Conservation (phyloP, 176 grass and related monocot genomes). For the Microstegium vimineum region DNA sequence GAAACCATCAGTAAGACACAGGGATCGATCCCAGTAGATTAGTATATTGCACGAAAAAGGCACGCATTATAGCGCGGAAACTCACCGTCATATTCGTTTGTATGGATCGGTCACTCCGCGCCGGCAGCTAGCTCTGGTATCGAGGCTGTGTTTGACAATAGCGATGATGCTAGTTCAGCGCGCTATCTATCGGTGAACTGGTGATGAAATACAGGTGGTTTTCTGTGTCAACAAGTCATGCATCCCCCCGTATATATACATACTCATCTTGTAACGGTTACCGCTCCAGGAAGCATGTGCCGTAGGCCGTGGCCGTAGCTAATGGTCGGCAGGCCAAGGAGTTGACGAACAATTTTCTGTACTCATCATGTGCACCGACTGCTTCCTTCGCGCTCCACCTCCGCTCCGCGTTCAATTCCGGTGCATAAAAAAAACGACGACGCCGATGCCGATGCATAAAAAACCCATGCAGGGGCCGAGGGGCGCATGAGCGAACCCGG, state of each 20-base stretch:
- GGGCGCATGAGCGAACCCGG: not conserved
- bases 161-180: not conserved
- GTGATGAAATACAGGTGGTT: not conserved
- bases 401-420: not conserved
- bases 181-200: too few species aligned
- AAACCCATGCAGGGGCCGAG: not conserved
- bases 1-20: not conserved
- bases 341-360: not conserved
- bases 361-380: slow-evolving; percentile 9
- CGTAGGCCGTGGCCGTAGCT: not conserved
- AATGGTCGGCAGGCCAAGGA: not conserved
- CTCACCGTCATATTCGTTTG: slow-evolving; percentile 21
- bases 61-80: not conserved
- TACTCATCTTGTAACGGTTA: slow-evolving; percentile 10
- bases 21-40: not conserved
- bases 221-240: not conserved
- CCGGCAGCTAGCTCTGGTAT: not conserved
- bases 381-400: slow-evolving; percentile 6
- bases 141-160: not conserved
- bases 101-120: not conserved
- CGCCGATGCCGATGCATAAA: not conserved
- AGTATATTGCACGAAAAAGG: not conserved
- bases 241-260: slow-evolving; percentile 19
- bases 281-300: slow-evolving; percentile 17
- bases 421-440: not conserved